Percentiles rank a stretch among this genome's conserved stretches.
Conservation (phyloP, 768 basidiomycete species). For the Russula lepida region DNA sequence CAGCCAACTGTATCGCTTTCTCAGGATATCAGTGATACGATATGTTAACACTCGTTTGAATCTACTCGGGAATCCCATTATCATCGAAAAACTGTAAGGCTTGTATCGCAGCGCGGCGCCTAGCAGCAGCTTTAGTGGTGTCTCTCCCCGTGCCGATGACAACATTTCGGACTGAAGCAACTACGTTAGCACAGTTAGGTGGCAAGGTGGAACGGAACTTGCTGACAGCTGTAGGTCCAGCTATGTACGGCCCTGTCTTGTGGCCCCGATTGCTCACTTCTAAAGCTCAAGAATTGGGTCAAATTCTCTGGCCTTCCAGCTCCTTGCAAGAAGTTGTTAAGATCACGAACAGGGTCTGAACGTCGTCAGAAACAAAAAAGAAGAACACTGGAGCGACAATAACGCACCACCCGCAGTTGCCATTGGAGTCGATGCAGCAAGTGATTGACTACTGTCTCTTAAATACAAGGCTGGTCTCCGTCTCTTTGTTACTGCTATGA, state of each 20-base stretch:
- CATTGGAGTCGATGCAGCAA: not conserved
- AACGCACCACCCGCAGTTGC: not conserved
- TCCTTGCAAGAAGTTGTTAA: conserved; percentile 11
- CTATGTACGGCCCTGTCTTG: not conserved
- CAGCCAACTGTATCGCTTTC: too few relatives aligned
- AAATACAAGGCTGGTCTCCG: not conserved
- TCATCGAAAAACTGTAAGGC: not conserved
- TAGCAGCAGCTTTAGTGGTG: not conserved
- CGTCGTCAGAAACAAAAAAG: not conserved
- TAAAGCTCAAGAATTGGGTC: not conserved
- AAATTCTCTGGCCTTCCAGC: not conserved
- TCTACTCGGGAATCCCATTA: not conserved
- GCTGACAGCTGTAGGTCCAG: not conserved
- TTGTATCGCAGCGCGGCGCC: not conserved
- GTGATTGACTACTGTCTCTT: not conserved
- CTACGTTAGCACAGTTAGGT: not conserved
- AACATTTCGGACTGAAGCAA: not conserved
- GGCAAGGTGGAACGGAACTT: not conserved
- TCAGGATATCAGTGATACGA: not conserved
- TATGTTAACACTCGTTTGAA: not conserved
- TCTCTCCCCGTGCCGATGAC: not conserved
- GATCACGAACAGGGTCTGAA: conserved; percentile 1
- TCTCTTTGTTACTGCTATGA: not conserved
- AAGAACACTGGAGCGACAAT: not conserved
- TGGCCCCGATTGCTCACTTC: not conserved